These are phyloP conservation scores for Calonectria fujianensis DNA, from an alignment of 2,329 filamentous ascomycete genomes.

Conservation along the genomic window DNA sequence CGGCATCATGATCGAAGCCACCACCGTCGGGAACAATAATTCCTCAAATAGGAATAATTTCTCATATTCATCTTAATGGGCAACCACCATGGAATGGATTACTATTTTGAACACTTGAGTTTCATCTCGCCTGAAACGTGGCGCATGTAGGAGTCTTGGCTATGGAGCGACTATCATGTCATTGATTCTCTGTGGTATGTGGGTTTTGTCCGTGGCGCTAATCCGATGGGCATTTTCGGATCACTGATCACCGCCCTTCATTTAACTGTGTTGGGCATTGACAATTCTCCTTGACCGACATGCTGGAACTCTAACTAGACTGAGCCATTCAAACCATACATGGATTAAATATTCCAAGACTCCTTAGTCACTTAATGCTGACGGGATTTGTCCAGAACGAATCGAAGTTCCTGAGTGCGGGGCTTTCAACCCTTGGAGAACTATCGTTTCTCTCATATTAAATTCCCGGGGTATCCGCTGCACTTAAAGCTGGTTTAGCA, in stretches of 20 bases:
- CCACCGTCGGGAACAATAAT: not conserved
- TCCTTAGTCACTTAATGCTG: not conserved
- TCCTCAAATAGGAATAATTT: not conserved
- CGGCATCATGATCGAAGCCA: not conserved
- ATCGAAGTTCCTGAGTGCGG: not conserved
- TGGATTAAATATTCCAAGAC: not conserved
- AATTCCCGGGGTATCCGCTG: slow-evolving; percentile 1
- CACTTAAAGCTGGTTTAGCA: not conserved
- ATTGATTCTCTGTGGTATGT: not conserved
- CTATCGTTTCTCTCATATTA: slow-evolving; percentile 1
- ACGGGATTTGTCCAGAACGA: not conserved
- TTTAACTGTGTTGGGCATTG: not conserved
- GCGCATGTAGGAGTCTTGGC: not conserved
- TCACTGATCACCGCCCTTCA: not conserved
- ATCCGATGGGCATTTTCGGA: not conserved
- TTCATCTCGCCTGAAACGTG: not conserved
- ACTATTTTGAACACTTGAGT: not conserved
- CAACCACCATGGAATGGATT: not conserved
- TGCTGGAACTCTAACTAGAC: not conserved
- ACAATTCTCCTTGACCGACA: not conserved
- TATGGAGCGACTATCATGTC: not conserved
- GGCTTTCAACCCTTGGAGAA: not conserved
- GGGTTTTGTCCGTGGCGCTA: slow-evolving; percentile 4
- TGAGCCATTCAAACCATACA: not conserved
- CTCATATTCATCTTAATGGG: not conserved